Percentiles rank a stretch among this genome's conserved stretches.
phyloP scores from a whole-genome alignment of 2,329 filamentous ascomycete species.

The Pseudogymnoascus sp. region DNA sequence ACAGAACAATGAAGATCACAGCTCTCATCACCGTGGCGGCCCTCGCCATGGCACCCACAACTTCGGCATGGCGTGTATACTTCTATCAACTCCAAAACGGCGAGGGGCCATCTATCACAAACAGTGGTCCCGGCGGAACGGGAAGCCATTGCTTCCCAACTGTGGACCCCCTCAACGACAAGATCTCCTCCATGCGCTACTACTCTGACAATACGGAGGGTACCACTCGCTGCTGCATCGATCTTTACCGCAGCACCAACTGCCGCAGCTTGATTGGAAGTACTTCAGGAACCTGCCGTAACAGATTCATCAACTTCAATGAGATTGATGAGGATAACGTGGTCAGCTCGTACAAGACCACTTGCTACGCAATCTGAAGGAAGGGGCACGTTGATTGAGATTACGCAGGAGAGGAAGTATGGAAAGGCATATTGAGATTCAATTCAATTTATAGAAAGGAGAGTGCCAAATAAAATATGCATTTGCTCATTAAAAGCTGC shows the following conservation, averaged over 20 bases:
- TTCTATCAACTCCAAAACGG: neutral
- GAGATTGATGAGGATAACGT: neutral
- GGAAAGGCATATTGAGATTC: neutral
- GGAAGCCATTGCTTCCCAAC: neutral
- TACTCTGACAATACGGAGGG: too few species aligned
- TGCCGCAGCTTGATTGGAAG: neutral
- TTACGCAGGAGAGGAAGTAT: neutral
- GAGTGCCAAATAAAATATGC: neutral
- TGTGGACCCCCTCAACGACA: neutral
- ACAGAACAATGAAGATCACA: neutral
- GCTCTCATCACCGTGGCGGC: neutral
- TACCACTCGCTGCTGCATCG: too few species aligned
- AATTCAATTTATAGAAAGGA: neutral
- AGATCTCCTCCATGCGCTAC: too few species aligned
- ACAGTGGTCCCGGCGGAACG: neutral
- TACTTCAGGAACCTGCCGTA: neutral
- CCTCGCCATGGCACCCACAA: neutral
- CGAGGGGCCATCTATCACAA: neutral
- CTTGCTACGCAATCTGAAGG: neutral
- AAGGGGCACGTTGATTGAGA: neutral
- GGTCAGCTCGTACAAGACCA: neutral
- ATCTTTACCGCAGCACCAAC: neutral
- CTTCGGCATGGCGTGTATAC: neutral
- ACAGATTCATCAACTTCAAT: neutral
- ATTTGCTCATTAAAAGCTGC: neutral